A percentile compares a stretch with the other conserved stretches of the same genome.
These are phyloP conservation scores for Blastocystis sp. DNA, from an alignment of 352 stramenopile species.

Conservation along the genomic window DNA sequence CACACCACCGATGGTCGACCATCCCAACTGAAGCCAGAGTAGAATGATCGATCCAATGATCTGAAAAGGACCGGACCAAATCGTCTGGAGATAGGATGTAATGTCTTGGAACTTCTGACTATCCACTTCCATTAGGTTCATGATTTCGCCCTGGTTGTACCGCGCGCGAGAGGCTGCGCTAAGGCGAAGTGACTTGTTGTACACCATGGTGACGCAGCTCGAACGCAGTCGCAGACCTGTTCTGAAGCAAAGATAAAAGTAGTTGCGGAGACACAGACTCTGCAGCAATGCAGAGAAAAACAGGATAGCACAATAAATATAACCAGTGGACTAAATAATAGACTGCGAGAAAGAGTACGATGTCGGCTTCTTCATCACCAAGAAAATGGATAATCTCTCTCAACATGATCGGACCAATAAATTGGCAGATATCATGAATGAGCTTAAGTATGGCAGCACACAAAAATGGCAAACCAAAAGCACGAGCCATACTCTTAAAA, in stretches of 20 bases:
- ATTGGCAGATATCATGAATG: slow-evolving; percentile 79
- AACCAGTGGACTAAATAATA: slow-evolving; percentile 39
- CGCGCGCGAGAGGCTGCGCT: slow-evolving; percentile 71
- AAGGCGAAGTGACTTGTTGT: slow-evolving; percentile 72
- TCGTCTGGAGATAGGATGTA: slow-evolving; percentile 67
- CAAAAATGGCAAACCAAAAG: slow-evolving; percentile 81
- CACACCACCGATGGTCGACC: background rate
- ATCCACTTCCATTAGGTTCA: slow-evolving; percentile 93
- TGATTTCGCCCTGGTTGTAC: slow-evolving; percentile 81
- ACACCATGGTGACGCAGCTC: slow-evolving; percentile 71
- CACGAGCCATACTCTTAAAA: slow-evolving; percentile 39
- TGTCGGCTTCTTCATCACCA: slow-evolving; percentile 63
- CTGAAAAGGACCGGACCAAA: slow-evolving; percentile 44
- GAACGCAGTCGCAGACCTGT: slow-evolving; percentile 70
- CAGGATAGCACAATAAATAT: slow-evolving; percentile 63
- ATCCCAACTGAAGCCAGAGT: background rate
- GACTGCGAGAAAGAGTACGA: slow-evolving; percentile 65
- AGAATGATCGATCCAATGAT: slow-evolving; percentile 30
- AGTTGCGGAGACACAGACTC: slow-evolving; percentile 65
- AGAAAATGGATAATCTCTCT: slow-evolving; percentile 73
- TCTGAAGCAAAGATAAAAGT: slow-evolving; percentile 67
- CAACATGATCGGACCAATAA: slow-evolving; percentile 78
- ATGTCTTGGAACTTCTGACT: slow-evolving; percentile 87
- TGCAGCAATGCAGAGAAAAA: slow-evolving; percentile 61
- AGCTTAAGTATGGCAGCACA: slow-evolving; percentile 79